A percentile compares a stretch with the other conserved stretches of the same genome.
Conservation (phyloP, 352 stramenopile species). For the Globisporangium takayamanum region DNA sequence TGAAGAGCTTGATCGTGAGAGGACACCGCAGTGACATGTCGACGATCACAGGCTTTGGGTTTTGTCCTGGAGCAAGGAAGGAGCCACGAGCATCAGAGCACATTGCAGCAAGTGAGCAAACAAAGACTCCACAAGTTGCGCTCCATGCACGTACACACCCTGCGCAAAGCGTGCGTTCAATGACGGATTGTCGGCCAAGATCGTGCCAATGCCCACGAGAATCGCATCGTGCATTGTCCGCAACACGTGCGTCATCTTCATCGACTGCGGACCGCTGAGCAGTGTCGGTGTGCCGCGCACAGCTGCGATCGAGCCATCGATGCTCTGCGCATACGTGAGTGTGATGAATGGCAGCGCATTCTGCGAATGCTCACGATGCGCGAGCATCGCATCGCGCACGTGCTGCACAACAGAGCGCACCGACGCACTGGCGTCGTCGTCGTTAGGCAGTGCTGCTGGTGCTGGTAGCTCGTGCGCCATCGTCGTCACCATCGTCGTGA, state of each 20-base stretch:
- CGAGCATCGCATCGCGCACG: constrained; percentile 6
- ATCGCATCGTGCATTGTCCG: constrained; percentile 85
- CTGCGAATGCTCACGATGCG: background rate
- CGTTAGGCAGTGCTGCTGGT: background rate
- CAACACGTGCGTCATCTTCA: constrained; percentile 86
- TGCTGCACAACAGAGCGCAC: constrained; percentile 5
- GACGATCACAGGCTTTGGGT: constrained; percentile 70
- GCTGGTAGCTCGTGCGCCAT: no score
- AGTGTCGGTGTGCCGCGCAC: constrained; percentile 61
- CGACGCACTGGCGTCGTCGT: background rate
- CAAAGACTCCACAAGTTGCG: background rate
- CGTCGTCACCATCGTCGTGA: background rate
- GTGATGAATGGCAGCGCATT: constrained; percentile 48
- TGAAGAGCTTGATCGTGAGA: constrained; percentile 71
- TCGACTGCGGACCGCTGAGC: constrained; percentile 58
- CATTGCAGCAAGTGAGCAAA: background rate
- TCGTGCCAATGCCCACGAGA: constrained; percentile 80
- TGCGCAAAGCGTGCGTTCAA: constrained; percentile 65
- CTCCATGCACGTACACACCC: constrained; percentile 17
- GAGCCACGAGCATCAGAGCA: background rate
- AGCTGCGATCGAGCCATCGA: constrained; percentile 78
- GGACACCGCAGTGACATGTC: constrained; percentile 67
- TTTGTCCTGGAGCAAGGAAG: constrained; percentile 25
- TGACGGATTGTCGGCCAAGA: constrained; percentile 85
- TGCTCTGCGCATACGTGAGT: constrained; percentile 87